Evolutionary conservation across 495 filamentous ascomycete species (phyloP), one percentile per base, ranked within the genome.

Genomic region (Aspergillus baeticus): DNA sequence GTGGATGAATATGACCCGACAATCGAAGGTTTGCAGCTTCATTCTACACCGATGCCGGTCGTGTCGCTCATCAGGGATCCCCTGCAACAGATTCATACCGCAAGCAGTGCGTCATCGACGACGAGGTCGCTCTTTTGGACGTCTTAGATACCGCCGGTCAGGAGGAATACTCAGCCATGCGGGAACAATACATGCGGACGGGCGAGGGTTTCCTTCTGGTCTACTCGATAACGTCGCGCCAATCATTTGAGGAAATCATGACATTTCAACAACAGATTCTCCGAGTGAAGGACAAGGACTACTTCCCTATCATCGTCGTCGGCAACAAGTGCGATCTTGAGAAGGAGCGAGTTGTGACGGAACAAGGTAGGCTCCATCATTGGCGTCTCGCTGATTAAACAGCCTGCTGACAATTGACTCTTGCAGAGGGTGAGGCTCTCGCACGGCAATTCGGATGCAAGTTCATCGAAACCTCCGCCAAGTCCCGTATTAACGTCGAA

Each of bases 111-210:
- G 86, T 95, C 52, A 95, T 98, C 71, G 94, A 98, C 70, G 94
- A 97, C 64, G 94, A 98, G 73, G 90, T 97, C 60, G 95, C 94
- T 39, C 83, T 97, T 51, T 87, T 98, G 68, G 94, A 98, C 71
- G 93, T 98, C 51, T 86, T 98, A 64, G 94, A 98, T 72, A 98
- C 94, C 45, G 94, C 94, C 51, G 94, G 94, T 51, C 94, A 98
- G 75, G 94, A 98, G 74, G 94, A 98, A 76, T 98, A 98, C 78
- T 96, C 92, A 35, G 94, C 94, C 49, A 98, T 98, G 94, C 85
- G 94, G 60, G 94, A 98, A 78, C 94, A 98, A 78, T 98, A 98
- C 81, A 98, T 98, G 94, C 88, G 94, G 63, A 98, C 95, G 34
- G 94, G 94, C 67, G 94, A 98, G 77, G 94, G 94, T 39, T 98